phyloP scores from a whole-genome alignment of 306 rosid genomes.

The Castanopsis chinensis region DNA sequence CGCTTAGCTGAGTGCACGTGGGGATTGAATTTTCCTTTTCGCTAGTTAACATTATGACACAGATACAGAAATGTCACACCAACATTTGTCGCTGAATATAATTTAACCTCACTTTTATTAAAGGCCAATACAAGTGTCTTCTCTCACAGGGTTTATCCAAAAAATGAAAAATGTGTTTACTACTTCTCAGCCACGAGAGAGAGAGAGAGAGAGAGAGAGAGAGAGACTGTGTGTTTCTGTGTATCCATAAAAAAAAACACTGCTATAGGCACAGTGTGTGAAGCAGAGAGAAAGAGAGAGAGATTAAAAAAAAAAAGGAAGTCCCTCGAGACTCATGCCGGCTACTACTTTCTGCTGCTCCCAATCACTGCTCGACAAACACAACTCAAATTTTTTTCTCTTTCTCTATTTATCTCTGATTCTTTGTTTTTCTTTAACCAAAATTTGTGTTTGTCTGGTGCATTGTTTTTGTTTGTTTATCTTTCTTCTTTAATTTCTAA shows the following conservation, averaged over 20 bases:
- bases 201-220: background rate
- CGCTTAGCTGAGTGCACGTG: slow-evolving; percentile 36
- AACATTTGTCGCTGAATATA: slow-evolving; percentile 41
- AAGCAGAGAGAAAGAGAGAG: background rate
- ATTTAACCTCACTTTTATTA: slow-evolving; percentile 43
- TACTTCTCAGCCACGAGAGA: background rate
- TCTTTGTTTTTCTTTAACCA: slow-evolving; percentile 33
- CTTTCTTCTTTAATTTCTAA: slow-evolving; percentile 33
- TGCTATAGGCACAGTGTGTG: background rate
- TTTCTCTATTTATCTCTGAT: background rate
- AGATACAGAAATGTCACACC: slow-evolving; percentile 53
- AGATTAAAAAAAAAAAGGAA: background rate
- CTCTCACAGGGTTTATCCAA: too few species aligned
- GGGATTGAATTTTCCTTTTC: slow-evolving; percentile 34
- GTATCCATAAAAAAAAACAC: background rate
- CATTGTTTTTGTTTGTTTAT: slow-evolving; percentile 31
- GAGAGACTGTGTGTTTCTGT: background rate
- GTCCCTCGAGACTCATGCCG: slow-evolving; percentile 34
- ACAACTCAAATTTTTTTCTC: background rate
- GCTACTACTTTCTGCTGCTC: slow-evolving; percentile 31
- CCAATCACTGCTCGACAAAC: slow-evolving; percentile 35
- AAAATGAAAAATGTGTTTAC: too few species aligned
- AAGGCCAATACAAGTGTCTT: slow-evolving; percentile 30
- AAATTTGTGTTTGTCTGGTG: slow-evolving; percentile 31
- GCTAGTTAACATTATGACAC: slow-evolving; percentile 34